Conservation (phyloP, 1,139 yeast genomes). For the Candida pseudocylindracea region DNA sequence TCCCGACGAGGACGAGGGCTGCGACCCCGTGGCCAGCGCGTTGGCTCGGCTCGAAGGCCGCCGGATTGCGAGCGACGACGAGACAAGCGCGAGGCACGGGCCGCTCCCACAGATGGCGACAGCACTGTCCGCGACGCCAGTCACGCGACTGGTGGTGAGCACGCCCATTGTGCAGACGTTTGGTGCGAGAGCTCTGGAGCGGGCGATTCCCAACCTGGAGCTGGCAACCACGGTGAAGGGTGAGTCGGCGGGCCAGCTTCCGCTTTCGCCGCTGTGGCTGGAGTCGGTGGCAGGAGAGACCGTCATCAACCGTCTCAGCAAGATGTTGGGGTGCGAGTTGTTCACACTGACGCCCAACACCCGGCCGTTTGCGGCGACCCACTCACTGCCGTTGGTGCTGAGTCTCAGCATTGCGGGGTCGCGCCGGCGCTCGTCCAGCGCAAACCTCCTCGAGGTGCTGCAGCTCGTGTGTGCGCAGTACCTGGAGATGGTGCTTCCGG, state of each 20-base stretch:
- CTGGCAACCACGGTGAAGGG: slow-evolving; percentile 16
- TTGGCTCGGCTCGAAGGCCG: slow-evolving; percentile 54
- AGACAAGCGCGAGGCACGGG: not conserved
- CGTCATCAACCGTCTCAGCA: no score
- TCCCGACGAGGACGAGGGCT: slow-evolving; percentile 50
- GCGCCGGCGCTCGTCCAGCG: not conserved
- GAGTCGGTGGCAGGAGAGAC: no score
- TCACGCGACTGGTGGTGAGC: not conserved
- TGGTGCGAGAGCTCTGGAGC: not conserved
- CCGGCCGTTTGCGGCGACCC: not conserved
- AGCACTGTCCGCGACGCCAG: not conserved
- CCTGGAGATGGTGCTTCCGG: slow-evolving; percentile 4
- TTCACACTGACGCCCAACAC: not conserved
- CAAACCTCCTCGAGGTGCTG: not conserved
- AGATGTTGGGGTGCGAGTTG: no score
- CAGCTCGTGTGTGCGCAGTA: not conserved
- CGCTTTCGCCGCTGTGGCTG: slow-evolving; percentile 2
- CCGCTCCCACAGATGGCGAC: not conserved
- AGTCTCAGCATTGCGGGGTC: not conserved
- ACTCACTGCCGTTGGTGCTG: not conserved
- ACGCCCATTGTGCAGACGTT: not conserved
- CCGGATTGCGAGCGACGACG: not conserved
- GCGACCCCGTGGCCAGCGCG: slow-evolving; percentile 50
- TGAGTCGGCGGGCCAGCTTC: slow-evolving; percentile 4
- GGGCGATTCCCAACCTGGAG: slow-evolving; percentile 10